Conservation (phyloP, 192 early-diverging fungal genomes). For the Rhizophlyctis rosea region DNA sequence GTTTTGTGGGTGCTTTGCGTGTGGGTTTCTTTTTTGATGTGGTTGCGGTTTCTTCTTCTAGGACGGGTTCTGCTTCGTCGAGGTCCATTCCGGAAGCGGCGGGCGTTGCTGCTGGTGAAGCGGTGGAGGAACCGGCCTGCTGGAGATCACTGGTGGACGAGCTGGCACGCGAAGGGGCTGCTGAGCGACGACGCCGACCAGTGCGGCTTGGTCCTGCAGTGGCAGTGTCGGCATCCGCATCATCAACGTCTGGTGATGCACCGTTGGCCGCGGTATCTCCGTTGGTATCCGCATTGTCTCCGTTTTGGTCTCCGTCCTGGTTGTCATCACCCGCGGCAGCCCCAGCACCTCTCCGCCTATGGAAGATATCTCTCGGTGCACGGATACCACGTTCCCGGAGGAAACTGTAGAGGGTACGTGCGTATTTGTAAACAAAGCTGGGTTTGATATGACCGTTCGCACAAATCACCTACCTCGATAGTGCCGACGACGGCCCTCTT, state of each 20-base stretch:
- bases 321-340: not conserved
- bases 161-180: not conserved
- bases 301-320: not conserved
- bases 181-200: too few relatives aligned
- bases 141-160: too few relatives aligned
- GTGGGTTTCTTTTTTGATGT: not conserved
- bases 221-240: not conserved
- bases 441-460: not conserved
- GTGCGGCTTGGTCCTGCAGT: too few relatives aligned
- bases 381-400: constrained; percentile 25
- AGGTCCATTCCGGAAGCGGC: not conserved
- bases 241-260: too few relatives aligned
- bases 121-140: too few relatives aligned
- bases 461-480: constrained; percentile 13
- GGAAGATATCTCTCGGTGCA: constrained; percentile 21
- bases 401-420: constrained; percentile 22
- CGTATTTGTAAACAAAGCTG: not conserved
- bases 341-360: not conserved
- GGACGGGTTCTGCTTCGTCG: not conserved
- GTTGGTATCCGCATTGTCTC: too few relatives aligned
- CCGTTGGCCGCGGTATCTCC: too few relatives aligned
- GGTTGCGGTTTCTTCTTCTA: not conserved
- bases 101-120: too few relatives aligned
- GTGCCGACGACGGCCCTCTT: constrained; percentile 21
- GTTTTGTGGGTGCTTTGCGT: constrained; percentile 2